Conservation (phyloP, 2,329 filamentous ascomycete species). For the Tolypocladium cylindrosporum region DNA sequence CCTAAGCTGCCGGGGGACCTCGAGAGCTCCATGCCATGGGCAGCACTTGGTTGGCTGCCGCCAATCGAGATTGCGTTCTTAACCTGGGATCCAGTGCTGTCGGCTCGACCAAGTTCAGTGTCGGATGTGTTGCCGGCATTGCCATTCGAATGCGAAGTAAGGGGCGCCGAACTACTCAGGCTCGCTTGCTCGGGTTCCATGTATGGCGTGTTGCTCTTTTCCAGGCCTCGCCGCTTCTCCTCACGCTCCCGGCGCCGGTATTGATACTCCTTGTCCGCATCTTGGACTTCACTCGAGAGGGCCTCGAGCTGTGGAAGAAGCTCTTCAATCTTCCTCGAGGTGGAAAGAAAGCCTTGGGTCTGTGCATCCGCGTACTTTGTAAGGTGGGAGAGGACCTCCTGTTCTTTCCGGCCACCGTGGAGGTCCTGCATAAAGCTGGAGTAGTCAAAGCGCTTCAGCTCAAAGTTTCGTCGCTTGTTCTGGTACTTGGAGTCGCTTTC, state of each 20-base stretch:
- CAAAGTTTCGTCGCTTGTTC: slow-evolving; percentile 84
- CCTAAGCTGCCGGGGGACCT: slow-evolving; percentile 47
- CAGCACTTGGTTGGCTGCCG: slow-evolving; percentile 18
- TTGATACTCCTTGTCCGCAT: slow-evolving; percentile 94
- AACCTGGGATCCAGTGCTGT: slow-evolving; percentile 64
- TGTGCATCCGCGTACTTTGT: slow-evolving; percentile 92
- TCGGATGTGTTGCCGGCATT: slow-evolving; percentile 46
- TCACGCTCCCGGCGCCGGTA: slow-evolving; percentile 91
- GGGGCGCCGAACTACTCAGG: slow-evolving; percentile 23
- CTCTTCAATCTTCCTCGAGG: slow-evolving; percentile 78
- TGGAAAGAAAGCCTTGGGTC: slow-evolving; percentile 68
- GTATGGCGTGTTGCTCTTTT: slow-evolving; percentile 73
- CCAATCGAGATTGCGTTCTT: slow-evolving; percentile 39
- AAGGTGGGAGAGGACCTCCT: slow-evolving; percentile 88
- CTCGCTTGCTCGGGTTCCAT: slow-evolving; percentile 56
- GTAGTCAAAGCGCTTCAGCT: slow-evolving; percentile 96
- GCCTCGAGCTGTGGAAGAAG: slow-evolving; percentile 86
- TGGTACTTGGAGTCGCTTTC: slow-evolving; percentile 97
- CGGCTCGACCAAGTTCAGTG: slow-evolving; percentile 59
- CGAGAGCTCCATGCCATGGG: slow-evolving; percentile 33
- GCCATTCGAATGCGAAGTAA: slow-evolving; percentile 29
- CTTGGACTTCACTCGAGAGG: slow-evolving; percentile 75
- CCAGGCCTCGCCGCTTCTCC: slow-evolving; percentile 80
- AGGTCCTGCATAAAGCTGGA: slow-evolving; percentile 98
- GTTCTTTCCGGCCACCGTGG: slow-evolving; percentile 97